Evolutionary conservation across 495 filamentous ascomycete genomes (phyloP), one percentile per base, ranked within the genome.

Genomic region (Penicillium ochrochloron): DNA sequence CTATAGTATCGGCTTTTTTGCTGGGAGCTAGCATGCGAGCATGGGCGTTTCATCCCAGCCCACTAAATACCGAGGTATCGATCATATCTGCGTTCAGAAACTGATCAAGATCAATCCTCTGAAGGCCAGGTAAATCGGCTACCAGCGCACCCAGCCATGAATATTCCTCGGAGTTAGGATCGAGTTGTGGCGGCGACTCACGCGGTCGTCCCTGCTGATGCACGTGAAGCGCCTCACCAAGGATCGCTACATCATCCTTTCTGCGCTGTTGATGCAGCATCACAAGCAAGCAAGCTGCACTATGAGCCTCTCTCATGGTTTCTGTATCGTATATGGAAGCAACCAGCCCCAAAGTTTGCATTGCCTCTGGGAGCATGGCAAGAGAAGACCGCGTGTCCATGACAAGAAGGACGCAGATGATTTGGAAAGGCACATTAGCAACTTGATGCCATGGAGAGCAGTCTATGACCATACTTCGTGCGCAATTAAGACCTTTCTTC

Each of bases 401-500:
- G 14, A 78, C 79, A 9, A 87, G 74, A 15, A 85, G 75, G 4
- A 83, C 66, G 59, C 82, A 82, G 35, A 82, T 74, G 46, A 78
- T 78, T 33, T 87, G 84, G 55, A 87, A 85, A 2, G 84, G 80
- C 2, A 83, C 78, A 48, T 84, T 79, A 15, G 81, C 77, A 5
- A 83, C 70, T 39, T 85, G 80, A 59, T 83, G 82, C 84, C 84
- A 87, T 0, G 82, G 82, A n/a, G 67, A 73, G 33, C 70, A 69
- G 23, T 66, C 60, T 1, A 53, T 59, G 1, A 69, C 65, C 74
- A 85, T 77, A 5, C 60, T 63, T 1, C 69, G 72, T 11, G 78
- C 79, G 14, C 73, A 75, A 4, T 37, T 50, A 4, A 82, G 70
- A 10, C 62, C 72, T 51, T 69, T 70, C 19, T 62, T 65, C 6